Conservation (phyloP, 495 filamentous ascomycete genomes). For the Penicillium manginii region DNA sequence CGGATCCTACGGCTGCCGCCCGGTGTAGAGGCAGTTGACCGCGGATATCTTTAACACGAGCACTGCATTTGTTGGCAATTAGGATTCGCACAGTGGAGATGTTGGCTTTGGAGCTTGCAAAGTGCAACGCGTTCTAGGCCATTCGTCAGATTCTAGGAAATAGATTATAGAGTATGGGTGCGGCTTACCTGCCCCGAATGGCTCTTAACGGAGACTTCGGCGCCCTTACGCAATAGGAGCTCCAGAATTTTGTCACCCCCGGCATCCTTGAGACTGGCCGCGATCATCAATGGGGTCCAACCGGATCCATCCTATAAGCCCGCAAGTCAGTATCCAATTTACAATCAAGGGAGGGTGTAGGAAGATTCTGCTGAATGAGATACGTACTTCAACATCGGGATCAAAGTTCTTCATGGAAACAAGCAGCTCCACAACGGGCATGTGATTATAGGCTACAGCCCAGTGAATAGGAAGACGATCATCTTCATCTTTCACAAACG, state of each 20-base stretch:
- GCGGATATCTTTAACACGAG: conserved; percentile 81
- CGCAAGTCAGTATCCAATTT: not conserved
- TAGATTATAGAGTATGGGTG: not conserved
- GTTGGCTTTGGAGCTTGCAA: conserved; percentile 86
- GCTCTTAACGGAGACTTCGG: conserved; percentile 82
- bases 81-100: conserved; percentile 80
- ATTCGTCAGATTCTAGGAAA: not conserved
- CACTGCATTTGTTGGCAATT: conserved; percentile 73
- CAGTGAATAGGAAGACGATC: conserved; percentile 93
- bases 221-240: conserved; percentile 76
- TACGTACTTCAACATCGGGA: conserved; percentile 74
- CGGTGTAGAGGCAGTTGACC: conserved; percentile 88
- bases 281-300: conserved; percentile 96
- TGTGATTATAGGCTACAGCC: conserved; percentile 83
- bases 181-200: conserved; percentile 59
- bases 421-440: conserved; percentile 74
- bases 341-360: no score
- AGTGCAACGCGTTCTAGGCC: conserved; percentile 79
- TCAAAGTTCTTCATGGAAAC: conserved; percentile 74
- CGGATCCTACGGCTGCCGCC: conserved; percentile 85
- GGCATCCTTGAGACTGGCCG: conserved; percentile 72
- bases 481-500: conserved; percentile 77
- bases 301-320: conserved; percentile 75
- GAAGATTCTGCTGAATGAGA: not conserved
- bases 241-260: conserved; percentile 61